Base-by-base conservation (phyloP, 768 basidiomycete genomes). In the Leccinellum rugosiceps region DNA sequence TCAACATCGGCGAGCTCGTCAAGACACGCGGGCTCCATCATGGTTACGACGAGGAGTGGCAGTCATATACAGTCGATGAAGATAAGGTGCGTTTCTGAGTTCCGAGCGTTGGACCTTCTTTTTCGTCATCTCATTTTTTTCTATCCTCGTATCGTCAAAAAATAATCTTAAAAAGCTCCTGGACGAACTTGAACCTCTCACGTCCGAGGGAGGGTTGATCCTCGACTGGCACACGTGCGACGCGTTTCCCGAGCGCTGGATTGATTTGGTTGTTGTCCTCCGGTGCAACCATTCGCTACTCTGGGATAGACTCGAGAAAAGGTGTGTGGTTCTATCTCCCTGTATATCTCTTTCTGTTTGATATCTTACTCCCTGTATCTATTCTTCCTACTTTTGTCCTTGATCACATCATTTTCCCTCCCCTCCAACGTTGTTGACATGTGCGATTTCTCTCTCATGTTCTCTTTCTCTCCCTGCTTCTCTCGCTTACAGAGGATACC, bases 191-290 rank as follows among this genome's bases (percentile, higher is more conserved):
- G 94, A 97, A 70, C 81, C 86, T 0, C 65, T 89, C 26, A 82
- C 81, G 0, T 73, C 80, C 0, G 76, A 74, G 45, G 94, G 93
- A 9, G 92, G 92, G 17, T 74, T 94, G 59, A 84, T 97, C 55
- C 85, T 97, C 28, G 94, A 97, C 73, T 96, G 94, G 92, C 94
- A 97, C 69, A 90, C 90, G 21, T 94, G 92, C 74, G 94, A 94
- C 60, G 73, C 86, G 34, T 99, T 95, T 64, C 97, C 97, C 0
- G 94, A 99, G 73, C 83, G 96, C 56, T 98, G 97, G 97, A 80
- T 90, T 23, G 97, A 99, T 74, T 80, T 98, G 30, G 94, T 97
- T 48, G 86, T 98, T 38, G 94, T 98, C 32, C 76, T 98, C 8
- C 84, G 88, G 11, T 98, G 95, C 65, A 80, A 97, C 67, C 96